These are phyloP conservation scores for Albizia julibrissin DNA, from an alignment of 306 rosid genomes.

Conservation along the genomic window DNA sequence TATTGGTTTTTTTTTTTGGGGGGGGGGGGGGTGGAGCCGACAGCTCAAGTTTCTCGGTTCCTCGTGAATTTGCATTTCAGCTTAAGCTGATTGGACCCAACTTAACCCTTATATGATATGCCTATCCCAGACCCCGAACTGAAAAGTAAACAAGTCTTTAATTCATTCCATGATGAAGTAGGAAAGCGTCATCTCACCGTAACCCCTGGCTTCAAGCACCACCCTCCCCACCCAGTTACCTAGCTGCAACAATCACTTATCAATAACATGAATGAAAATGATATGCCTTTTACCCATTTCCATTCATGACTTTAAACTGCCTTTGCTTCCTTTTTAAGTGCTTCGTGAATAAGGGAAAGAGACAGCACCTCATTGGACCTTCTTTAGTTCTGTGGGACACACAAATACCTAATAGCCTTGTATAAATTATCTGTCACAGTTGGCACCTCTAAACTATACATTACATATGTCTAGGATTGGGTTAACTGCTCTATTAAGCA, in stretches of 20 bases:
- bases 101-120: neutral
- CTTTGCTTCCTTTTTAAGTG: neutral
- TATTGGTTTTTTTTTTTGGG: neutral
- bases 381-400: neutral
- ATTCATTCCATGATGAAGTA: neutral
- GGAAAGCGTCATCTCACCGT: neutral
- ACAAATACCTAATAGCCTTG: neutral
- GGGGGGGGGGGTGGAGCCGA: neutral
- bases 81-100: neutral
- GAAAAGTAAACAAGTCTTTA: neutral
- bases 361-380: neutral
- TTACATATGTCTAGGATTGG: neutral
- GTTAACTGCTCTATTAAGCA: constrained; percentile 27
- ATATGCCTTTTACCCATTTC: neutral
- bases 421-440: neutral
- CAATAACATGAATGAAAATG: neutral
- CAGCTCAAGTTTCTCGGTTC: neutral
- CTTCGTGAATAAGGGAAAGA: neutral
- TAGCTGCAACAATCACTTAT: neutral
- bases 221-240: neutral
- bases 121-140: too few relatives aligned
- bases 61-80: neutral
- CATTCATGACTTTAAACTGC: neutral
- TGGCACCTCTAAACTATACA: neutral
- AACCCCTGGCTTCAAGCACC: constrained; percentile 7